Base-by-base conservation (phyloP, 257 asterid genomes). In the Scutellaria barbata region DNA sequence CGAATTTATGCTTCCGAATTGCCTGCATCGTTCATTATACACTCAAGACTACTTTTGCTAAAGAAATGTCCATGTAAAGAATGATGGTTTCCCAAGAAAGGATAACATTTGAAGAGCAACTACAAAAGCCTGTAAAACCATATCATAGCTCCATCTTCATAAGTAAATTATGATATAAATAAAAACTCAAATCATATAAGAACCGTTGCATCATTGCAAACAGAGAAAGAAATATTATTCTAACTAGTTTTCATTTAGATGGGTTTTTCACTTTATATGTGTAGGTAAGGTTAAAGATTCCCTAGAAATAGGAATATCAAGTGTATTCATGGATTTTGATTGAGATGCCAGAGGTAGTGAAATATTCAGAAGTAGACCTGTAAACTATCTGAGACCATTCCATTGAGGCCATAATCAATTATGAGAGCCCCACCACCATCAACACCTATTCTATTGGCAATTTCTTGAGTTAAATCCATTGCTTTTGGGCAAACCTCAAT, bases 381-480 rank as follows among this genome's bases (percentile, higher is more conserved):
- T 71, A 92, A 86, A 76, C 98, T 95, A 81, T 95, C 96, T 7
- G 95, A 82, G 77, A 95, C 85, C 70, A 89, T 63, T 58, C 94
- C 88, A 69, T 92, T 75, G 58, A 78, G 84, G 72, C 98, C 98
- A 77, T 92, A 95, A 80, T 95, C 99, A 37, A 95, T 92, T 66
- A 92, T 86, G 79, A 95, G 95, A 67, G 97, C 99, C 10, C 92
- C 97, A n/a, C 98, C 99, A 55, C 99, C 98, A 82, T 95, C 97
- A 70, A 73, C 71, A 60, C 88, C 80, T 61, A 89, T 81, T 83
- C 99, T 84, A 56, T 83, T 82, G 40, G 98, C 84, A 63, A 95
- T 92, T 72, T 69, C 87, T 77, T 77, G 89, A 64, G 96, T 88
- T 74, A 95, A 83, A 75, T 95, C 99, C 39, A 95, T 92, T 59